Base-by-base conservation (phyloP, 106 monocot genomes). In the Hemerocallis citrina region DNA sequence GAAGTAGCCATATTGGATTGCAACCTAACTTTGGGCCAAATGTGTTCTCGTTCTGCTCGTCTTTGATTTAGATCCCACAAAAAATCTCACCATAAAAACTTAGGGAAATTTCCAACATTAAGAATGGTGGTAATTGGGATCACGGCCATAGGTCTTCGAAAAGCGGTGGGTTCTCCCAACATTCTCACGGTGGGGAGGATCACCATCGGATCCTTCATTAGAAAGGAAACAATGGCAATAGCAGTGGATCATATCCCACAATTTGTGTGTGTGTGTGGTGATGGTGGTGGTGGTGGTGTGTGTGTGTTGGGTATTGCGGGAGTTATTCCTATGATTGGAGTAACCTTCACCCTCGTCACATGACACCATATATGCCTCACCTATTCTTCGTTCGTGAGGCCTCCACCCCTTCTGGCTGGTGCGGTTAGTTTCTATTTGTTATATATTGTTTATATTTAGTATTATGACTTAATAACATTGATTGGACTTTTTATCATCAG, bases 201-300 rank as follows among this genome's bases (percentile, higher is more conserved):
- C 74, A 85, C 7, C 65, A 82, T 17, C 76, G 66, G 11, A 72
- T 78, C 21, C 32, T 59, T 16, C 66, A 71, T 64, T 22, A 39
- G 15, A 7, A 39, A 39, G 24, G 22, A 11, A 36, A 59, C 39
- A 59, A 59, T 40, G 39, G 39, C n/a, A n/a, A n/a, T 24, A 39
- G 59, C 20, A 7, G 62, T 40, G 36, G 57, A 45, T n/a, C n/a
- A 41, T 58, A 41, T 49, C 14, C 40, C 39, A 44, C 72, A 77
- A 17, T 63, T n/a, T n/a, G n/a, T n/a, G n/a, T n/a, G n/a, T n/a
- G n/a, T n/a, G n/a, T n/a, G n/a, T n/a, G n/a, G n/a, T n/a, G n/a
- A n/a, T n/a, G n/a, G n/a, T n/a, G n/a, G n/a, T n/a, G n/a, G n/a
- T n/a, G n/a, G n/a, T 74, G 19, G 29, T 28, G 50, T 9, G 1